Evolutionary conservation across 2,329 filamentous ascomycete genomes (phyloP).

Genomic region (Xylaria sp.): DNA sequence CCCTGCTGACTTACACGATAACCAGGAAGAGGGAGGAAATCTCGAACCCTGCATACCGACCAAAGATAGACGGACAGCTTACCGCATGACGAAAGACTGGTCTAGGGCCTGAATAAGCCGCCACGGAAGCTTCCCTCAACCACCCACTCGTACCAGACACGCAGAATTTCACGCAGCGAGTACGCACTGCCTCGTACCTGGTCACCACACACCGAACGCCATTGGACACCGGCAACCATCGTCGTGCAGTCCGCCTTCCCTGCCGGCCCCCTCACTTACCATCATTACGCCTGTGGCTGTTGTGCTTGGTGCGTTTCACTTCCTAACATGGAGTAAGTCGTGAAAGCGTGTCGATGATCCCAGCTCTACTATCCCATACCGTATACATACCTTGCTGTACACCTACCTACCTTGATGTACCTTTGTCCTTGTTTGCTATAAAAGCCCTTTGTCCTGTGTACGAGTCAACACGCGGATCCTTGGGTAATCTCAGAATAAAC

Average conservation of each 20-base stretch:
- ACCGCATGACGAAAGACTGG: conserved; percentile 13
- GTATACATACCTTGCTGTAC: conserved; percentile 9
- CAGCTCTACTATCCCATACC: background rate
- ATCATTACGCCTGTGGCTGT: conserved; percentile 34
- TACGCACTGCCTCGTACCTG: background rate
- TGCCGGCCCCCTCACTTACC: conserved; percentile 24
- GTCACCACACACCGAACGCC: conserved; percentile 9
- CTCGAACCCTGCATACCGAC: conserved; percentile 25
- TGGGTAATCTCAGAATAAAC: conserved; percentile 1
- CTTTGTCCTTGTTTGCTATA: conserved; percentile 13
- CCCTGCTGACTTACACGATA: background rate
- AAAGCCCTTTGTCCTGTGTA: conserved; percentile 5
- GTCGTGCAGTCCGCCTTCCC: conserved; percentile 30
- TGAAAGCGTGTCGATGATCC: conserved; percentile 11
- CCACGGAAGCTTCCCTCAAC: conserved; percentile 14
- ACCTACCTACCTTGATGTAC: background rate
- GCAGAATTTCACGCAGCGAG: background rate
- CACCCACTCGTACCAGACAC: conserved; percentile 16
- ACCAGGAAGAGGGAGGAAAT: conserved; percentile 10
- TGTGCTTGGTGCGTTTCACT: conserved; percentile 29
- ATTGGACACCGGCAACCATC: conserved; percentile 33
- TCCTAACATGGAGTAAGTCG: conserved; percentile 42
- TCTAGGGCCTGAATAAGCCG: conserved; percentile 31
- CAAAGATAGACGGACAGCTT: conserved; percentile 1
- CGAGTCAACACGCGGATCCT: background rate